These are phyloP conservation scores for Pleurotus pulmonarius DNA, from an alignment of 768 basidiomycete species.

Conservation along the genomic window DNA sequence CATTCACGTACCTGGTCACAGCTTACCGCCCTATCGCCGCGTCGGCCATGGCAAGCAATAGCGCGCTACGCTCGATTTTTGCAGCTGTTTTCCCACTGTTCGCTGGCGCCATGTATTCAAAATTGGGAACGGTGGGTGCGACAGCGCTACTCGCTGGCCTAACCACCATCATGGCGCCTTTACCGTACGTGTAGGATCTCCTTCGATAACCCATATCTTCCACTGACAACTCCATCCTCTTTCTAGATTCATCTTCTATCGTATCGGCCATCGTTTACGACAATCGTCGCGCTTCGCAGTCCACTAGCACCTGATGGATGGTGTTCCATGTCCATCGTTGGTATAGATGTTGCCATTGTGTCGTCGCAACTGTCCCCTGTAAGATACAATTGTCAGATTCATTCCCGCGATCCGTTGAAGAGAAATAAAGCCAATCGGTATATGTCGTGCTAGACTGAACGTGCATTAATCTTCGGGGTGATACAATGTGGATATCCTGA, in stretches of 20 bases:
- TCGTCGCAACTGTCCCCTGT: too few relatives aligned
- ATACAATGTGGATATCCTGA: too few relatives aligned
- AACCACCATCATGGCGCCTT: conserved; percentile 55
- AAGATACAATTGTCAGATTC: too few relatives aligned
- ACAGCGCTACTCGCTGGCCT: conserved; percentile 69
- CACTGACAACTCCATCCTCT: neutral
- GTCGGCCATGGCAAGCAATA: conserved; percentile 66
- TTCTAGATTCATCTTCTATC: conserved; percentile 43
- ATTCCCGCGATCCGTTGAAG: too few relatives aligned
- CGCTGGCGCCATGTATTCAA: conserved; percentile 66
- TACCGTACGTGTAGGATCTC: conserved; percentile 41
- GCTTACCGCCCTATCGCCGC: conserved; percentile 65
- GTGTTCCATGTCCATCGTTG: neutral
- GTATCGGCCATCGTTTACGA: conserved; percentile 40
- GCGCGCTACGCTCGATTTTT: conserved; percentile 55
- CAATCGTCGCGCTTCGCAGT: conserved; percentile 38
- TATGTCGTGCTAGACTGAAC: too few relatives aligned
- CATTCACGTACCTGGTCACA: conserved; percentile 70
- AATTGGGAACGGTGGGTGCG: conserved; percentile 67
- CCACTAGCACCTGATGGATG: neutral
- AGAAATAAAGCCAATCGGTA: too few relatives aligned
- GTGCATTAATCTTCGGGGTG: too few relatives aligned
- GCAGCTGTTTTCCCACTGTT: conserved; percentile 63
- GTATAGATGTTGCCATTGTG: too few relatives aligned
- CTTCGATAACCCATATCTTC: neutral